These are phyloP conservation scores for Leccinum longicurvipes DNA, from an alignment of 768 basidiomycete species.

Conservation along the genomic window DNA sequence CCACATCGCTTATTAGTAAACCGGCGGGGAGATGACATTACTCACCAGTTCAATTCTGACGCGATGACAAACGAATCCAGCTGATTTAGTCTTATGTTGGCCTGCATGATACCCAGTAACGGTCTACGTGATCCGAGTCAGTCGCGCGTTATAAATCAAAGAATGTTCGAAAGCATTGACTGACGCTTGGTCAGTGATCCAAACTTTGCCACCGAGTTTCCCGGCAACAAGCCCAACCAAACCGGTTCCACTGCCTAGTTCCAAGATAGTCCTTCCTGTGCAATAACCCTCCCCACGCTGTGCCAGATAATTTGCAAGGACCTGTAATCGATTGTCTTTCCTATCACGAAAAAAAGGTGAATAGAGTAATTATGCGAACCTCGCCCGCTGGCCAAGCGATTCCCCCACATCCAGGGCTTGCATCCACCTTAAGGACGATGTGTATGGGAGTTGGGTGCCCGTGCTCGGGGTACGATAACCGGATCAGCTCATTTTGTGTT, in stretches of 20 bases:
- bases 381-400: conserved; percentile 92
- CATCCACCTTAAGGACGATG: conserved; percentile 62
- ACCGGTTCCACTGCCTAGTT: conserved; percentile 90
- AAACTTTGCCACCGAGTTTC: conserved; percentile 62
- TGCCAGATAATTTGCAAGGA: conserved; percentile 73
- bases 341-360: not conserved
- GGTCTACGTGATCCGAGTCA: conserved; percentile 45
- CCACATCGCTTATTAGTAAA: not conserved
- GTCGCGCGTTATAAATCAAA: conserved; percentile 4
- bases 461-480: conserved; percentile 36
- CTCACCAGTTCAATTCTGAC: conserved; percentile 81
- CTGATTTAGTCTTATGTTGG: conserved; percentile 68
- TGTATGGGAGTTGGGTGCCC: conserved; percentile 8
- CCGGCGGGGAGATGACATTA: conserved; percentile 8
- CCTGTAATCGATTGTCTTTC: conserved; percentile 39
- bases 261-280: conserved; percentile 58
- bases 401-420: conserved; percentile 87
- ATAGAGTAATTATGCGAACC: conserved; percentile 41
- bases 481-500: conserved; percentile 44
- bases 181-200: conserved; percentile 90
- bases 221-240: conserved; percentile 86
- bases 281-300: conserved; percentile 51
- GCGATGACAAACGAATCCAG: conserved; percentile 52
- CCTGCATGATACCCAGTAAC: conserved; percentile 72
- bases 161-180: conserved; percentile 34